Conservation (phyloP, 140 eudicot species). For the Ambrosia hybrid region DNA sequence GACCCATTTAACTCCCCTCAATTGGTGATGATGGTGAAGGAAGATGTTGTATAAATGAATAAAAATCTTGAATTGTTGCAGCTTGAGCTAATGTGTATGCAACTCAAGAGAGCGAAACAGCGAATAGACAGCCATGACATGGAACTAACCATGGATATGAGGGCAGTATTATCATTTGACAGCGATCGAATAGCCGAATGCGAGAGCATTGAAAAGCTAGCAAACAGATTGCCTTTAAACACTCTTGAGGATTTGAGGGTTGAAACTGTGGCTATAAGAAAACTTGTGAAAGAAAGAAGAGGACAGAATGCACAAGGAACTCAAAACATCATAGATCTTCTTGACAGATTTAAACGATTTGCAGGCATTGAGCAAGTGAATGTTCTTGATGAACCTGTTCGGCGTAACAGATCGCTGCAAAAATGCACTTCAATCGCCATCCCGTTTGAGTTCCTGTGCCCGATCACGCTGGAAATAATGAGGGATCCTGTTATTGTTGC, state of each 20-base stretch:
- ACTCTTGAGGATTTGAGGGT: conserved; percentile 51
- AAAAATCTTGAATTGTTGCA: conserved; percentile 18
- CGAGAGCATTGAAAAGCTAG: conserved; percentile 66
- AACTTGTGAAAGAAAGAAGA: conserved; percentile 56
- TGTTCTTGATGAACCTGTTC: conserved; percentile 51
- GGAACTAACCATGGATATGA: conserved; percentile 78
- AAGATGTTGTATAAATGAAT: background rate
- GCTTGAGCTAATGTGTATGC: conserved; percentile 60
- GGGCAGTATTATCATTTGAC: conserved; percentile 54
- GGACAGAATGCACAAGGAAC: conserved; percentile 57
- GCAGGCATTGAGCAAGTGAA: conserved; percentile 59
- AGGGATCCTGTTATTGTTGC: conserved; percentile 85
- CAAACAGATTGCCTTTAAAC: conserved; percentile 51
- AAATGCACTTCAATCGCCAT: conserved; percentile 44
- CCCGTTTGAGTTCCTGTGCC: conserved; percentile 82
- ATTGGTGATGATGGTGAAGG: no score
- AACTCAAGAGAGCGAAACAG: conserved; percentile 56
- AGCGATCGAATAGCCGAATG: conserved; percentile 58
- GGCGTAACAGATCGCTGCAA: conserved; percentile 29
- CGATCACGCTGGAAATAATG: conserved; percentile 84
- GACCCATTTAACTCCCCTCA: no score
- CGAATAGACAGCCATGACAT: conserved; percentile 73
- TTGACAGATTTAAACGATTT: conserved; percentile 55
- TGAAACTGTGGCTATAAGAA: conserved; percentile 61
- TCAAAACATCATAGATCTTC: conserved; percentile 49